Evolutionary conservation across 331 rosid genomes (phyloP).

Genomic region (Rhamnella rubrinervis): DNA sequence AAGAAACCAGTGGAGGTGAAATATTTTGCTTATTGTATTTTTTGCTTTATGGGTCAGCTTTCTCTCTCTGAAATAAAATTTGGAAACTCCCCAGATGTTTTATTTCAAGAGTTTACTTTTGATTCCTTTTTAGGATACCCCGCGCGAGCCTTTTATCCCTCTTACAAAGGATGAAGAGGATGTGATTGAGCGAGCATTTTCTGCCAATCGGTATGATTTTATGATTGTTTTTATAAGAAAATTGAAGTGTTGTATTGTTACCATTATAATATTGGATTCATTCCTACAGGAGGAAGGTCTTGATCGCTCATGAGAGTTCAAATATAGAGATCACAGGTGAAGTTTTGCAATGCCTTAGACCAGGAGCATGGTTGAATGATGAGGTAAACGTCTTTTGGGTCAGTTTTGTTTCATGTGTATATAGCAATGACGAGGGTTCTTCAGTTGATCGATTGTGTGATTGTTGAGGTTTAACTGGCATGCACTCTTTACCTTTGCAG

Average conservation of each 20-base stretch:
- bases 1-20: constrained; percentile 58
- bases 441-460: neutral
- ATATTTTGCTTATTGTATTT: neutral
- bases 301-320: constrained; percentile 70
- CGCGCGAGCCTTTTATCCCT: constrained; percentile 57
- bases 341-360: constrained; percentile 63
- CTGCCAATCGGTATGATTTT: constrained; percentile 48
- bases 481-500: constrained; percentile 40
- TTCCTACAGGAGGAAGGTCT: constrained; percentile 57
- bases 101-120: neutral
- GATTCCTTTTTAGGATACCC: constrained; percentile 43
- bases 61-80: neutral
- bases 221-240: constrained; percentile 11
- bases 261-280: constrained; percentile 24
- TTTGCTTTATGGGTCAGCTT: neutral
- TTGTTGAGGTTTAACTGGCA: constrained; percentile 2
- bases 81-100: neutral
- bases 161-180: constrained; percentile 65
- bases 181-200: constrained; percentile 54
- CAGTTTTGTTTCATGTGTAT: neutral
- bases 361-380: constrained; percentile 82
- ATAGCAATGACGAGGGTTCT: neutral
- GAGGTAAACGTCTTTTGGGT: constrained; percentile 45
- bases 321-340: constrained; percentile 69
- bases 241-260: constrained; percentile 20